Conservation (phyloP, 495 filamentous ascomycete species). For the Penicillium cosmopolitanum region DNA sequence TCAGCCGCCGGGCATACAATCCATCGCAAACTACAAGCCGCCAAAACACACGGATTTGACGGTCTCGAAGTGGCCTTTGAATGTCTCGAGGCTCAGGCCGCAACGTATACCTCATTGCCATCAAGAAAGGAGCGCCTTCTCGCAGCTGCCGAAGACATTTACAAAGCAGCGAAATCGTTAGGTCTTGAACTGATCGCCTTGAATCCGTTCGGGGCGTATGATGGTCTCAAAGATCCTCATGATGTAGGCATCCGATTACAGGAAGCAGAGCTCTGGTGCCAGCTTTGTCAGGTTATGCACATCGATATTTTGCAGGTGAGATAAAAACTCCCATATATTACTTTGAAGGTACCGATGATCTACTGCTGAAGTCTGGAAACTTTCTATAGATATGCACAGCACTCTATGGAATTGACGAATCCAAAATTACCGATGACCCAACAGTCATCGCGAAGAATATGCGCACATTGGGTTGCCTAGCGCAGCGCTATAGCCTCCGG, state of each 20-base stretch:
- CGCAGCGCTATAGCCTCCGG: conserved; percentile 11
- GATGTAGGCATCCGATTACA: conserved; percentile 12
- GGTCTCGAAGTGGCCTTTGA: conserved; percentile 23
- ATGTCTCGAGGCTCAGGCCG: conserved; percentile 19
- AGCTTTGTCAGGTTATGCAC: conserved; percentile 20
- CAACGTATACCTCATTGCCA: background rate
- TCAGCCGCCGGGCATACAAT: conserved; percentile 20
- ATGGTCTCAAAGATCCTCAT: conserved; percentile 10
- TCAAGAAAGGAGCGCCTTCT: conserved; percentile 11
- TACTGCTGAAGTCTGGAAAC: background rate
- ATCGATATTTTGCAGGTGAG: conserved; percentile 22
- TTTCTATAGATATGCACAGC: conserved; percentile 14
- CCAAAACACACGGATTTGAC: conserved; percentile 21
- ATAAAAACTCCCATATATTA: background rate
- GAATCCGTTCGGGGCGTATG: conserved; percentile 22
- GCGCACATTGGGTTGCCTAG: conserved; percentile 12
- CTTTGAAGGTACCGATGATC: background rate
- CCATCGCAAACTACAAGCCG: conserved; percentile 14
- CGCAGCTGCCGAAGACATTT: conserved; percentile 15
- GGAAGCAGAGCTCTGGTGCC: conserved; percentile 22
- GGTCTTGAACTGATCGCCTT: conserved; percentile 15
- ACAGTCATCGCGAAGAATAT: conserved; percentile 18
- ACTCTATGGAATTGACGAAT: conserved; percentile 17
- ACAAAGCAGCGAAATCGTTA: conserved; percentile 6
- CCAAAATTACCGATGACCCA: conserved; percentile 13